Conservation (phyloP, 2,329 filamentous ascomycete genomes). For the Pseudocercospora fuligena region DNA sequence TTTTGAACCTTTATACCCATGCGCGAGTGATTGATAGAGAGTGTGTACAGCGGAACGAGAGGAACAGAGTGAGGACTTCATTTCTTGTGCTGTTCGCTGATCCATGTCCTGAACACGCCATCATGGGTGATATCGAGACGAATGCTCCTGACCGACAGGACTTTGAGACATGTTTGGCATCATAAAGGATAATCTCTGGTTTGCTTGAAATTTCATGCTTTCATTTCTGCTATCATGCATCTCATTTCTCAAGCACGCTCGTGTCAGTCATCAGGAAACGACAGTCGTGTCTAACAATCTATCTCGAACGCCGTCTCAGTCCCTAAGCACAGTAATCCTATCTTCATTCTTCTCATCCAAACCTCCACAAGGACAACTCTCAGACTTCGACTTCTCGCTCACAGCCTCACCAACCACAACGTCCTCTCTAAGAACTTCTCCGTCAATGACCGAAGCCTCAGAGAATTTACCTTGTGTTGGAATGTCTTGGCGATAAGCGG, state of each 20-base stretch:
- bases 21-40: not conserved
- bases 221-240: too few relatives aligned
- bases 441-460: not conserved
- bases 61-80: not conserved
- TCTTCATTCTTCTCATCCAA: not conserved
- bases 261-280: not conserved
- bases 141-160: too few relatives aligned
- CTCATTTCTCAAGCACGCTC: not conserved
- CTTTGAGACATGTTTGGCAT: too few relatives aligned
- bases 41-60: not conserved
- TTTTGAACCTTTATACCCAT: not conserved
- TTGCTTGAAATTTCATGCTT: too few relatives aligned
- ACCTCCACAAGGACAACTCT: not conserved
- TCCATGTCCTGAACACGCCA: too few relatives aligned
- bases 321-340: not conserved
- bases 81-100: too few relatives aligned
- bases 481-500: slow-evolving; percentile 20
- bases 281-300: not conserved
- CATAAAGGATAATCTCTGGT: too few relatives aligned
- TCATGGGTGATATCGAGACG: too few relatives aligned
- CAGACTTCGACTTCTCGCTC: slow-evolving; percentile 1
- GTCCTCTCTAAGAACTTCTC: not conserved
- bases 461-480: slow-evolving; percentile 17
- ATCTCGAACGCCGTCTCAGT: not conserved
- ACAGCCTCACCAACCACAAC: not conserved